A percentile compares a stretch with the other conserved stretches of the same genome.
Evolutionary conservation across 345 rosid genomes (phyloP).

Genomic region (Aegle marmelos): DNA sequence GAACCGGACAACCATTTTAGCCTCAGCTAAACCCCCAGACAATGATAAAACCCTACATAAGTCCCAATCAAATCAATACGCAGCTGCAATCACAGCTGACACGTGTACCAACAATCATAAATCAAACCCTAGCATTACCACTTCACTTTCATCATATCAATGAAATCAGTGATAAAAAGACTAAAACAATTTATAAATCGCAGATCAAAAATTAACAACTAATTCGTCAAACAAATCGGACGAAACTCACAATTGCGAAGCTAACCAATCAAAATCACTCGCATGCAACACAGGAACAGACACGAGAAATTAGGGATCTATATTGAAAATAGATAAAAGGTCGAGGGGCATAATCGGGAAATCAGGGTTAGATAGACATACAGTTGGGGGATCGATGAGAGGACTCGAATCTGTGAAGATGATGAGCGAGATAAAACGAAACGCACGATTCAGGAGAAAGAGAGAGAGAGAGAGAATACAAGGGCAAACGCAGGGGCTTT

Average conservation of each 20-base stretch:
- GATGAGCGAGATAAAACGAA: constrained; percentile 13
- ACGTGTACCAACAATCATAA: neutral
- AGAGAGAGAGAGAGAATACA: neutral
- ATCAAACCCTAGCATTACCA: constrained; percentile 19
- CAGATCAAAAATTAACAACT: constrained; percentile 4
- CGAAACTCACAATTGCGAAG: constrained; percentile 8
- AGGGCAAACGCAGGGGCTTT: neutral
- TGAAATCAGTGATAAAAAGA: neutral
- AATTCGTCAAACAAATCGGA: constrained; percentile 6
- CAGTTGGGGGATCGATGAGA: constrained; percentile 36
- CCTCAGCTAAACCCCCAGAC: neutral
- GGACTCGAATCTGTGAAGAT: constrained; percentile 36
- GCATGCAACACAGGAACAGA: constrained; percentile 9
- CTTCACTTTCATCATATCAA: neutral
- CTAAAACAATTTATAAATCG: neutral
- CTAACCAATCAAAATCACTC: neutral
- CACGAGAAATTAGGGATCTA: constrained; percentile 31
- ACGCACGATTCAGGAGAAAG: constrained; percentile 14
- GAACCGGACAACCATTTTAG: neutral
- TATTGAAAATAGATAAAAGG: neutral
- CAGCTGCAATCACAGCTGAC: constrained; percentile 1
- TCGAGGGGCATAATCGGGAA: constrained; percentile 15
- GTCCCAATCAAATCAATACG: constrained; percentile 1
- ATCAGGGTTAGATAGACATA: constrained; percentile 35
- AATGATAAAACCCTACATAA: constrained; percentile 15